A percentile compares a stretch with the other conserved stretches of the same genome.
phyloP scores from a whole-genome alignment of 2,329 filamentous ascomycete species.

The Fusarium hostae region DNA sequence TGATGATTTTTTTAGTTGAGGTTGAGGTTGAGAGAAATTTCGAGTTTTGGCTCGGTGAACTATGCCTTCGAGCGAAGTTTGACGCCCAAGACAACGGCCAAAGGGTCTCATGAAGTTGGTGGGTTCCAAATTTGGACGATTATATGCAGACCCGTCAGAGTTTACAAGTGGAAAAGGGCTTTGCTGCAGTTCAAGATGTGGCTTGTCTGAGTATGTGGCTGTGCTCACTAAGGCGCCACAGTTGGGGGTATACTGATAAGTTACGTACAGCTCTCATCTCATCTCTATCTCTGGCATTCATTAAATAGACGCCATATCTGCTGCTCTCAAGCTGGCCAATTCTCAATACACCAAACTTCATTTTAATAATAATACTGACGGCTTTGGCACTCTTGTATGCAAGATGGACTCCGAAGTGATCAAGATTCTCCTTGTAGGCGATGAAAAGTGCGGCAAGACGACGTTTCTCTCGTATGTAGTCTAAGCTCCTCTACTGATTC shows the following conservation, averaged over 20 bases:
- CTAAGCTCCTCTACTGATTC: slow-evolving; percentile 17
- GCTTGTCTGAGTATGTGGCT: slow-evolving; percentile 30
- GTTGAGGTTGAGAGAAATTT: background rate
- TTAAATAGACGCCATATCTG: slow-evolving; percentile 19
- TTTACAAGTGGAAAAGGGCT: slow-evolving; percentile 40
- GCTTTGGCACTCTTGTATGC: background rate
- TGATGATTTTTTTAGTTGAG: slow-evolving; percentile 17
- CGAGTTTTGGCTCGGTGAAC: slow-evolving; percentile 26
- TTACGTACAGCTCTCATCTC: slow-evolving; percentile 43
- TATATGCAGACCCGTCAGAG: slow-evolving; percentile 41
- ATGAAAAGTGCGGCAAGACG: slow-evolving; percentile 69
- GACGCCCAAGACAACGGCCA: slow-evolving; percentile 41
- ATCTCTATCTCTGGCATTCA: slow-evolving; percentile 30
- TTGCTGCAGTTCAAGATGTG: slow-evolving; percentile 34
- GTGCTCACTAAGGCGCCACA: slow-evolving; percentile 22
- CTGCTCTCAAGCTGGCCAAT: background rate
- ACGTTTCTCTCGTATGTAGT: slow-evolving; percentile 69
- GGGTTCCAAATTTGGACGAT: slow-evolving; percentile 40
- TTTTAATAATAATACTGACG: background rate
- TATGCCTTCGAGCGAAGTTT: slow-evolving; percentile 40
- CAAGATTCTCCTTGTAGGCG: slow-evolving; percentile 68
- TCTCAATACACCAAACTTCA: background rate
- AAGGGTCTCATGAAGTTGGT: slow-evolving; percentile 47
- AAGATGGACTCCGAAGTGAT: slow-evolving; percentile 61
- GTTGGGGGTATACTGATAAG: slow-evolving; percentile 34